These are phyloP conservation scores for Amanita thiersii DNA, from an alignment of 768 basidiomycete species.

Conservation along the genomic window DNA sequence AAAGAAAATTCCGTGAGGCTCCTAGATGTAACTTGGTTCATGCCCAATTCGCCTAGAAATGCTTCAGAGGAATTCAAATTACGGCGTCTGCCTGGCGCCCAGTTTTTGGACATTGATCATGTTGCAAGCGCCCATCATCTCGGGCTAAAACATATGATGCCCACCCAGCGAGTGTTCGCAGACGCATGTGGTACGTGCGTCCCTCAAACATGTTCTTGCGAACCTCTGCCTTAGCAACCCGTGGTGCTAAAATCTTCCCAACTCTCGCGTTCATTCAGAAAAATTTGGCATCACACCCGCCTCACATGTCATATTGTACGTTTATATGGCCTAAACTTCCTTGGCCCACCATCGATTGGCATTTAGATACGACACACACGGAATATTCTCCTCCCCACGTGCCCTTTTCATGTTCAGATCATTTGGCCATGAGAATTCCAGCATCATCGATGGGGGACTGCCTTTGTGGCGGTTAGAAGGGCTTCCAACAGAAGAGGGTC, in stretches of 20 bases:
- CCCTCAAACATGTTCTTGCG: neutral
- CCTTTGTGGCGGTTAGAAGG: conserved; percentile 73
- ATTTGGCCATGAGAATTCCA: conserved; percentile 82
- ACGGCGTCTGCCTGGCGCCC: conserved; percentile 63
- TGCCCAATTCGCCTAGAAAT: conserved; percentile 79
- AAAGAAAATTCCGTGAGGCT: conserved; percentile 30
- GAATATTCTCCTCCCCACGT: conserved; percentile 88
- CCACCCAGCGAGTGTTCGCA: conserved; percentile 60
- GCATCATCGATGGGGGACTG: conserved; percentile 89
- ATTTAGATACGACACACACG: conserved; percentile 78
- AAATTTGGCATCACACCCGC: conserved; percentile 62
- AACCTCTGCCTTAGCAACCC: too few species aligned
- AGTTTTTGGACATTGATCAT: conserved; percentile 74
- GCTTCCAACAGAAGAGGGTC: conserved; percentile 36
- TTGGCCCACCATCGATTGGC: conserved; percentile 2
- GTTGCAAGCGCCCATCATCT: conserved; percentile 69
- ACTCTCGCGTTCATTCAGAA: conserved; percentile 24
- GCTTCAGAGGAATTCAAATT: conserved; percentile 59
- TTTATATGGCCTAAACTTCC: conserved; percentile 6
- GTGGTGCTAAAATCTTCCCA: neutral
- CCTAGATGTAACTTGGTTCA: conserved; percentile 86
- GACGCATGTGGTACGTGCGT: conserved; percentile 64
- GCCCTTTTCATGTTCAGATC: conserved; percentile 92
- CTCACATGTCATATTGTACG: conserved; percentile 79
- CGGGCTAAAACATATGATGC: conserved; percentile 94